Evolutionary conservation across 176 grass and related monocot genomes (phyloP), one percentile per base, ranked within the genome.

Genomic region (Zoysia japonica): DNA sequence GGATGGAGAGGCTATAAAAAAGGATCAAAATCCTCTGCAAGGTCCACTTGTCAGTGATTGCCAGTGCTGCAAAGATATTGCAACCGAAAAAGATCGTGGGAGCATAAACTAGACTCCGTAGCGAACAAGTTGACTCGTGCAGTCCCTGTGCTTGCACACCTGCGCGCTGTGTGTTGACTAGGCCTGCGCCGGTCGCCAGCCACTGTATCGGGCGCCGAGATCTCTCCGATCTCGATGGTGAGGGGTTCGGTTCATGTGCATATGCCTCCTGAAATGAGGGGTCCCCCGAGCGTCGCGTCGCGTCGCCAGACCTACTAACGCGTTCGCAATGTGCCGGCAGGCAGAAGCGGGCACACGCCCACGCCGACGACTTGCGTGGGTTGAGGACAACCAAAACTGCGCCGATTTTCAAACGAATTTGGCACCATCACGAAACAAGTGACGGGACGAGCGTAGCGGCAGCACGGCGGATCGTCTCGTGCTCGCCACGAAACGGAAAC

Each of bases 61-160:
- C 28, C 28, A 28, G 28, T 28, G 28, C 28, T 28, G 28, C 28
- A 28, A 28, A 28, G 28, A 28, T 28, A 28, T 28, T 28, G 28
- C 28, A 28, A 28, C 28, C 28, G 28, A 28, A 28, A 28, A 28
- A 28, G 28, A 28, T 28, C 28, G 50, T 9, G 13, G 9, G 2
- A 56, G 17, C 11, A 40, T 40, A 79, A 46, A 60, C 36, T 48
- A 49, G 1, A 61, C 5, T 14, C 67, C 14, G 70, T 75, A 75
- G 70, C 75, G 20, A 84, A 88, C 81, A 75, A 63, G 67, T 88
- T 88, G 80, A 83, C 75, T 62, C 12, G 35, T 19, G 61, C 36
- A 15, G 42, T 19, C 28, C 28, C 28, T 28, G 28, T 43, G 60
- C 50, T 57, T 45, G 59, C 85, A 37, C 54, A 66, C 35, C 28